Base-by-base conservation (phyloP, 2,329 filamentous ascomycete genomes). In the Plenodomus biglobosus region DNA sequence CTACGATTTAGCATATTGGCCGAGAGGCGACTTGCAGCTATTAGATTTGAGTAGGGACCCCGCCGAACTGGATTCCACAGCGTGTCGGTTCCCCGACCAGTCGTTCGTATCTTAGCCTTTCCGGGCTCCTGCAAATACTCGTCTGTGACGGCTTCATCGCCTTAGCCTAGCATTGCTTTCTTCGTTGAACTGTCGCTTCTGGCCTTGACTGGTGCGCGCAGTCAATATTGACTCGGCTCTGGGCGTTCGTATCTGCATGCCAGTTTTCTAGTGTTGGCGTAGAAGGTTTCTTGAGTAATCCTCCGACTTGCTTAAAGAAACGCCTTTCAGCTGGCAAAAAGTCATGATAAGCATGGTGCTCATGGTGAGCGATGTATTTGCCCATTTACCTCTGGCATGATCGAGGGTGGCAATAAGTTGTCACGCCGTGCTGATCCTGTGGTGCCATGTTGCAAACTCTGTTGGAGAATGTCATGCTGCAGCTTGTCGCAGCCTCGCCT, bases 151-250 rank as follows among this genome's bases (percentile, higher is more conserved):
- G 19, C 37, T 40, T 48, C 15, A 41, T 46, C 32, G 48, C 34
- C 30, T 36, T 40, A 19, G 43, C 41, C 27, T 46, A 30, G 37
- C 43, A 27, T 40, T 50, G 48, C 34, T 10, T 30, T 43, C 37
- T 41, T 43, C 13, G 3, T 32, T 15, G 27, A 32, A 11, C 27
- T 32, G 13, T 32, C 3, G 27, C 7, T 32, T 32, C 27, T 32
- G 8, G 15, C 3, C 27, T 11, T 32, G 40, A 39, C 46, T 52
- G 50, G 47, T 51, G 42, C 38, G 32, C 13, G 50, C 38, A 39
- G 42, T 50, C 48, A 51, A 55, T 50, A 58, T 58, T 61, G 53
- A 55, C 41, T 55, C 48, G 46, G 34, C 34, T 44, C 46, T 49
- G 40, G 40, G 27, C 22, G n/a, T 44, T 55, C 52, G 55, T 59